Conservation (phyloP, 2,329 filamentous ascomycete genomes). For the Aspergillus pseudoterreus region DNA sequence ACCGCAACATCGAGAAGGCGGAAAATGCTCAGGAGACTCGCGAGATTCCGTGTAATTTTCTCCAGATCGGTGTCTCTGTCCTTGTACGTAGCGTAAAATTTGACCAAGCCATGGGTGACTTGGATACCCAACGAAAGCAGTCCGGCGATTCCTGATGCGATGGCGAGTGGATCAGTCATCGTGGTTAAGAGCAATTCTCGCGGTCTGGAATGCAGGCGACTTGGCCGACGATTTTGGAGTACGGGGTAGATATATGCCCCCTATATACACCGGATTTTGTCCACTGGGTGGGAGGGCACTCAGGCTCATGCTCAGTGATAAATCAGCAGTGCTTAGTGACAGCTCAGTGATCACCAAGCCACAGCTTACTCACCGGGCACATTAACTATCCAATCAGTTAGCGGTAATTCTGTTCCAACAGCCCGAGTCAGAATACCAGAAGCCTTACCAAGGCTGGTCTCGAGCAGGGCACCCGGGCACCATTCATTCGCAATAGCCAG, state of each 20-base stretch:
- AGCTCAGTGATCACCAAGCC: too few species aligned
- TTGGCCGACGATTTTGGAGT: background rate
- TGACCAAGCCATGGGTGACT: constrained; percentile 20
- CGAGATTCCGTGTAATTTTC: constrained; percentile 10
- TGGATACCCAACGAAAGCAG: constrained; percentile 38
- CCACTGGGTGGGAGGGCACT: background rate
- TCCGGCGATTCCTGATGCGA: constrained; percentile 26
- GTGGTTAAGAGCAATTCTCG: background rate
- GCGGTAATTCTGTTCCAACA: too few species aligned
- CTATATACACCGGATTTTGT: too few species aligned
- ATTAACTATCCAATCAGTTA: too few species aligned
- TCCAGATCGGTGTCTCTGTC: constrained; percentile 19
- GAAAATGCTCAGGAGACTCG: background rate
- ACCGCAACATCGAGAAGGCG: background rate
- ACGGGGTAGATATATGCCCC: background rate
- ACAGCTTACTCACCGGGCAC: too few species aligned
- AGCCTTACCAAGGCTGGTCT: too few species aligned
- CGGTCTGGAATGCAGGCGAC: background rate
- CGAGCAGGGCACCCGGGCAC: too few species aligned
- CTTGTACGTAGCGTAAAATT: background rate
- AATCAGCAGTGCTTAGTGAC: too few species aligned
- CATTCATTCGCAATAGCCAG: too few species aligned
- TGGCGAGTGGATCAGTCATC: constrained; percentile 25
- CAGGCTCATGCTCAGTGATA: background rate
- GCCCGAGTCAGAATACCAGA: too few species aligned